These are phyloP conservation scores for Endotrypanum monterogeii DNA, from an alignment of 208 protist genomes.

Conservation along the genomic window DNA sequence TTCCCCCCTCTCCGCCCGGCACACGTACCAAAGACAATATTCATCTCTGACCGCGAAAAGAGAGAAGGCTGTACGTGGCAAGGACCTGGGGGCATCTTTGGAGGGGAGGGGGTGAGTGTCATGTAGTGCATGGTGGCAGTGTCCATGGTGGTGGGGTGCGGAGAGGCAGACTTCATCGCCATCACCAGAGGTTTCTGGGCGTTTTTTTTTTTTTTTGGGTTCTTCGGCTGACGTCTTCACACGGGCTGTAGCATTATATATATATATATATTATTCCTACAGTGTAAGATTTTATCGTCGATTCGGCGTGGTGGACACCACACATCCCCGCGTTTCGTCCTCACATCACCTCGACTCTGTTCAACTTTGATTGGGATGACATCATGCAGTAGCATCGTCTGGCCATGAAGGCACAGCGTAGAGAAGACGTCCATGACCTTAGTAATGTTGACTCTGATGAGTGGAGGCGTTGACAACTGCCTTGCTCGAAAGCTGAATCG, in stretches of 20 bases:
- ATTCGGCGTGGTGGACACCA: no score
- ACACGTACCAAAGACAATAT: no score
- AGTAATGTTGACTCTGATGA: no score
- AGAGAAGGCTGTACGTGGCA: not conserved
- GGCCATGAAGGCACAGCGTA: not conserved
- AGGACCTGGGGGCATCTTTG: not conserved
- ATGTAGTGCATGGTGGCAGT: conserved; percentile 36
- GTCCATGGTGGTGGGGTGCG: conserved; percentile 16
- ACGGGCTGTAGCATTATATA: not conserved
- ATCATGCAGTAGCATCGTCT: conserved; percentile 36
- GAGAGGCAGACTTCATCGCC: not conserved
- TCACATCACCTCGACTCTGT: conserved; percentile 34
- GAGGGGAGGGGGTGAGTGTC: conserved; percentile 19
- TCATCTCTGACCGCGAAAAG: no score
- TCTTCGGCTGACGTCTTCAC: conserved; percentile 10
- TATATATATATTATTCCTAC: no score
- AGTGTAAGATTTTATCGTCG: no score
- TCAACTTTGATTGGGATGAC: conserved; percentile 30
- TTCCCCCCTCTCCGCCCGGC: no score
- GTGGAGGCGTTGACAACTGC: no score
- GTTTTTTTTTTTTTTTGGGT: no score
- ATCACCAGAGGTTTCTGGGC: no score
- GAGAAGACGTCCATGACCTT: no score
- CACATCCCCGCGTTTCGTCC: conserved; percentile 29
- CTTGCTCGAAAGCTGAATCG: no score